Evolutionary conservation across 2,329 filamentous ascomycete species (phyloP).

Genomic region (Colletotrichum filicis): DNA sequence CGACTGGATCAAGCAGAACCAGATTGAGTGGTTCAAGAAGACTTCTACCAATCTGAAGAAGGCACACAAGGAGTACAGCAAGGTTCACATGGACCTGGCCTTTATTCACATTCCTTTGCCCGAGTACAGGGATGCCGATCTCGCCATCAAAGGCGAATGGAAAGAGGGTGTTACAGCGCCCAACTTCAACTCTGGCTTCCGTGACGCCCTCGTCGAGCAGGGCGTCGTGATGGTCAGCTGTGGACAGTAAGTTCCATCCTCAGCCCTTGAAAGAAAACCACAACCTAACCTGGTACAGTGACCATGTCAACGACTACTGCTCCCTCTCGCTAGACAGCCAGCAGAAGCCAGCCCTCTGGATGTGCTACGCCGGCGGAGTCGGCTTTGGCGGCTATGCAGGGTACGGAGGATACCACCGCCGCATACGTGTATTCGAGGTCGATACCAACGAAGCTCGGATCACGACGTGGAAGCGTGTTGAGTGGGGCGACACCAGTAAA

Average conservation of each 20-base stretch:
- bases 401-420: constrained; percentile 85
- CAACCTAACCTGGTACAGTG: constrained; percentile 56
- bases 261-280: not conserved
- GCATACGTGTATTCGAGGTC: constrained; percentile 89
- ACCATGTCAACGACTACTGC: constrained; percentile 98
- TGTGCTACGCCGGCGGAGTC: constrained; percentile 94
- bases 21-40: constrained; percentile 93
- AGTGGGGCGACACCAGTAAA: constrained; percentile 66
- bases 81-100: constrained; percentile 93
- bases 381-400: constrained; percentile 97
- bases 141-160: constrained; percentile 76
- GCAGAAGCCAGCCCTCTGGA: constrained; percentile 82
- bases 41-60: constrained; percentile 80
- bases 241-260: constrained; percentile 75
- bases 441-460: constrained; percentile 92
- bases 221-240: constrained; percentile 89
- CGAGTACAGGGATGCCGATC: constrained; percentile 77
- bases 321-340: constrained; percentile 70
- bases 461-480: constrained; percentile 90
- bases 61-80: constrained; percentile 84
- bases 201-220: constrained; percentile 86
- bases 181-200: constrained; percentile 90
- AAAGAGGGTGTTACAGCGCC: constrained; percentile 89
- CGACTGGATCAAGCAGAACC: constrained; percentile 94
- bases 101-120: constrained; percentile 98